phyloP scores from a whole-genome alignment of 1,139 yeast genomes.

The Blastobotrys raffinosifermentans region DNA sequence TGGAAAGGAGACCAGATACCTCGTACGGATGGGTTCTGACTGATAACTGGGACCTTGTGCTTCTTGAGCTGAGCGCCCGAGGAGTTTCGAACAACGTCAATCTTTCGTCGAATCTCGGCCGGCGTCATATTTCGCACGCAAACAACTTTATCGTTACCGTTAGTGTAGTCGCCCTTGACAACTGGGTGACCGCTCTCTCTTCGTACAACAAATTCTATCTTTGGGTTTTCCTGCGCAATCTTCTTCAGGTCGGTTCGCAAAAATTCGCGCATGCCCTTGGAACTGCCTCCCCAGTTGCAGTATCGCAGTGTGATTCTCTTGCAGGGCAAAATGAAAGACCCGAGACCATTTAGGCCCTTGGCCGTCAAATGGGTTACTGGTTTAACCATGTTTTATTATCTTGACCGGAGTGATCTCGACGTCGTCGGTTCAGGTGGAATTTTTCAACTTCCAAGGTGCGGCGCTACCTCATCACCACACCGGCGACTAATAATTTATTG shows the following conservation, averaged over 20 bases:
- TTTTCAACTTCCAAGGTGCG: too few relatives aligned
- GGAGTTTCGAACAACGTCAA: constrained; percentile 49
- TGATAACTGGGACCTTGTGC: constrained; percentile 68
- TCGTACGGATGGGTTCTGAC: constrained; percentile 78
- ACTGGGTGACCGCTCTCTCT: constrained; percentile 80
- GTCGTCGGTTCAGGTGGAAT: too few relatives aligned
- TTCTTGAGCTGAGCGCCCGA: constrained; percentile 56
- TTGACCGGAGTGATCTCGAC: too few relatives aligned
- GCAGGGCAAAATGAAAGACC: constrained; percentile 73
- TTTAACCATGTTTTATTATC: constrained; percentile 24
- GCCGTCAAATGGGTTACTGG: constrained; percentile 23
- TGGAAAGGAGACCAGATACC: constrained; percentile 99
- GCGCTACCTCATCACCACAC: too few relatives aligned
- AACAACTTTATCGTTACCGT: constrained; percentile 44
- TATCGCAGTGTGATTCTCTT: constrained; percentile 64
- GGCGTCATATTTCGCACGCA: constrained; percentile 59
- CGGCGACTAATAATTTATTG: too few relatives aligned
- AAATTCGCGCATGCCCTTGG: constrained; percentile 72
- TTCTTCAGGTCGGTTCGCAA: constrained; percentile 50
- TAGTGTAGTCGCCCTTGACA: constrained; percentile 58
- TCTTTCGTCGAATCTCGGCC: constrained; percentile 48
- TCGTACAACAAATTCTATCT: constrained; percentile 63
- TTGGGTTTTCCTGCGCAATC: constrained; percentile 55
- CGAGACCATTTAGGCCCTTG: constrained; percentile 66
- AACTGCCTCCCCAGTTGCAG: constrained; percentile 96